These are phyloP conservation scores for Bipolaris cookei DNA, from an alignment of 2,329 filamentous ascomycete genomes.

Conservation along the genomic window DNA sequence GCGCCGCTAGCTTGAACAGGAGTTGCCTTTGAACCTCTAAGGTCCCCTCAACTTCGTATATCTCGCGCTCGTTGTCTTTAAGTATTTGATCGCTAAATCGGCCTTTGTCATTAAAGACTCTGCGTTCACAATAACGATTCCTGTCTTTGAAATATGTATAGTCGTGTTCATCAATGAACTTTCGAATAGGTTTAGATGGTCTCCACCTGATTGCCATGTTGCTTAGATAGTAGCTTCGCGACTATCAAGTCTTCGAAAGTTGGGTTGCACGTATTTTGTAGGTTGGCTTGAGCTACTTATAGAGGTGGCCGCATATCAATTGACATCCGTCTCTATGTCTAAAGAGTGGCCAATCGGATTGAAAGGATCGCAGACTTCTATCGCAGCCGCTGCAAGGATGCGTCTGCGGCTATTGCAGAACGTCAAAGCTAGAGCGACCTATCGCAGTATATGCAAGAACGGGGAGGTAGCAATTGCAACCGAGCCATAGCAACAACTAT, in stretches of 20 bases:
- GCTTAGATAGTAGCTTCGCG: conserved; percentile 15
- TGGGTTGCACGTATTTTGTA: too few relatives aligned
- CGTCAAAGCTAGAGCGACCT: too few relatives aligned
- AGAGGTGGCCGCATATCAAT: too few relatives aligned
- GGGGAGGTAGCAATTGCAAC: too few relatives aligned
- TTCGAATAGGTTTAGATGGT: conserved; percentile 8
- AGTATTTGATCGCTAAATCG: background rate
- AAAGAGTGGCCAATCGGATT: too few relatives aligned
- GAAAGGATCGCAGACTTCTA: too few relatives aligned
- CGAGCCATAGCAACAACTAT: too few relatives aligned
- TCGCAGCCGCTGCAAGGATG: too few relatives aligned
- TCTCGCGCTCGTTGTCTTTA: conserved; percentile 10
- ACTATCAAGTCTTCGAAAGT: background rate
- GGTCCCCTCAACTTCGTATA: conserved; percentile 13
- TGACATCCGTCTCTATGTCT: too few relatives aligned
- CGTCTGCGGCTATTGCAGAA: too few relatives aligned
- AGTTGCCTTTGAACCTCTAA: conserved; percentile 19
- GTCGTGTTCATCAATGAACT: conserved; percentile 8
- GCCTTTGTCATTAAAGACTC: conserved; percentile 16
- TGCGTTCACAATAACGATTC: conserved; percentile 14
- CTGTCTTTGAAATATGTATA: conserved; percentile 6
- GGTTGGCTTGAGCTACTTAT: too few relatives aligned
- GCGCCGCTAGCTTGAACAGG: conserved; percentile 21
- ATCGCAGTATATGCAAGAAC: too few relatives aligned
- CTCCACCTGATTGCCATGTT: conserved; percentile 17